These are phyloP conservation scores for Trametes pubescens DNA, from an alignment of 1,284 basidiomycete species.

Conservation along the genomic window DNA sequence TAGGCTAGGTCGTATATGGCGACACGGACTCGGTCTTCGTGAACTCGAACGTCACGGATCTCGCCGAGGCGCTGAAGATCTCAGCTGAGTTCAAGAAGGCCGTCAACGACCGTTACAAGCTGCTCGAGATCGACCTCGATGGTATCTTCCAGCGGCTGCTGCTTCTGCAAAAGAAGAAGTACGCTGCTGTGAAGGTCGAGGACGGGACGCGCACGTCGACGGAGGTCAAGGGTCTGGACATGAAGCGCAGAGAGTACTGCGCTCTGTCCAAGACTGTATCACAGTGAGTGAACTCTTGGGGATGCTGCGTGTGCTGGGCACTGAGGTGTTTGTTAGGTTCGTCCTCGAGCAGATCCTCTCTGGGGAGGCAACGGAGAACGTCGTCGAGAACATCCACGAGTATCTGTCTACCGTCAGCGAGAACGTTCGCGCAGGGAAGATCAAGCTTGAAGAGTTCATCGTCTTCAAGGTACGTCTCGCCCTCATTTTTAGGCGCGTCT, in stretches of 20 bases:
- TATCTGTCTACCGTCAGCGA: slow-evolving; percentile 82
- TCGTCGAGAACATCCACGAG: slow-evolving; percentile 93
- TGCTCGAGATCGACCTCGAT: slow-evolving; percentile 98
- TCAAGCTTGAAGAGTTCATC: slow-evolving; percentile 92
- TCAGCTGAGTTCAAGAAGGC: slow-evolving; percentile 94
- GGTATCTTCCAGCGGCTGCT: slow-evolving; percentile 93
- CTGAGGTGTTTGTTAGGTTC: slow-evolving; percentile 58
- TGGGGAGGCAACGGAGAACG: slow-evolving; percentile 89
- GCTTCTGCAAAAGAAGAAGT: slow-evolving; percentile 99
- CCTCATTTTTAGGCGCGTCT: neutral
- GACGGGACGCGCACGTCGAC: slow-evolving; percentile 78
- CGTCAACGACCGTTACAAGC: slow-evolving; percentile 94
- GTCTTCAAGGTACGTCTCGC: slow-evolving; percentile 79
- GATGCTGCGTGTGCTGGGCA: neutral
- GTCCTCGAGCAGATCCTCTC: slow-evolving; percentile 93
- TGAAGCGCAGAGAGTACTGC: slow-evolving; percentile 98
- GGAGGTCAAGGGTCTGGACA: slow-evolving; percentile 98
- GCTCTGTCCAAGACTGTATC: slow-evolving; percentile 92
- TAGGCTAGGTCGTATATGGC: slow-evolving; percentile 90
- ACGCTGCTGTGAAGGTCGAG: slow-evolving; percentile 95
- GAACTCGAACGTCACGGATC: slow-evolving; percentile 93
- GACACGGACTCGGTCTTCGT: slow-evolving; percentile 99
- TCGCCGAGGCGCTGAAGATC: slow-evolving; percentile 90
- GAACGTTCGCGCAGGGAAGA: slow-evolving; percentile 79
- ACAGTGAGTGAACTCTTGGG: slow-evolving; percentile 63